phyloP scores from a whole-genome alignment of 2,329 filamentous ascomycete genomes.

The Niveomyces coronatus region DNA sequence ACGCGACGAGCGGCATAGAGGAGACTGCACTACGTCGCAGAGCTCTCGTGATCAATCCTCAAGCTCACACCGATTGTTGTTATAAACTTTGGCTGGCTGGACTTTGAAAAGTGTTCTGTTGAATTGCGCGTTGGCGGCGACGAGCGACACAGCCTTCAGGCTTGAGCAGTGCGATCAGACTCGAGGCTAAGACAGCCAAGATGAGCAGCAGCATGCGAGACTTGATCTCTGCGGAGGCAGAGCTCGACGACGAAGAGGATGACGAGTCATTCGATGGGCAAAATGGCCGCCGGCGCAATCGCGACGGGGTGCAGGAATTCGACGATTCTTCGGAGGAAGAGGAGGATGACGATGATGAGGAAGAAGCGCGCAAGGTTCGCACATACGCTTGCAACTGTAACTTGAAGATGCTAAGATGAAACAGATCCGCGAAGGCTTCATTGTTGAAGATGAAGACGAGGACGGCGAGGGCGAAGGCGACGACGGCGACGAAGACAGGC shows the following conservation, averaged over 20 bases:
- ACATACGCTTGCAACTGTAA: neutral
- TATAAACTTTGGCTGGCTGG: neutral
- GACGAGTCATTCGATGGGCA: conserved; percentile 77
- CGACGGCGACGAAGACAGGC: conserved; percentile 43
- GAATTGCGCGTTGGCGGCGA: neutral
- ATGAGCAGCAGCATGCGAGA: conserved; percentile 61
- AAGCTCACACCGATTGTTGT: no score
- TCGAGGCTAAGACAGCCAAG: conserved; percentile 21
- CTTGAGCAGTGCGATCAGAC: neutral
- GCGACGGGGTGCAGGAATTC: conserved; percentile 31
- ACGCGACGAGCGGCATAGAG: conserved; percentile 7
- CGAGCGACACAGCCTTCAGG: conserved; percentile 1
- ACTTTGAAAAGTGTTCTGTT: neutral
- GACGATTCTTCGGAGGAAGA: conserved; percentile 90
- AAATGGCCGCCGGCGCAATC: conserved; percentile 46
- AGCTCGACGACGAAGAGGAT: conserved; percentile 76
- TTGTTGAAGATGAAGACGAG: conserved; percentile 76
- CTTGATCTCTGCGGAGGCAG: conserved; percentile 75
- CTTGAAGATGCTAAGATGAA: no score
- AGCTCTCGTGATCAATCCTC: no score
- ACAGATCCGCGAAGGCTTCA: conserved; percentile 88
- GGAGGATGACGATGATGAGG: conserved; percentile 84
- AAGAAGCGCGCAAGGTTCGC: conserved; percentile 65
- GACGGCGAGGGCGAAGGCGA: conserved; percentile 59
- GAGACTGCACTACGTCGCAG: conserved; percentile 7